Conservation (phyloP, 108 stramenopile species). For the Aurantiochytrium sp. region DNA sequence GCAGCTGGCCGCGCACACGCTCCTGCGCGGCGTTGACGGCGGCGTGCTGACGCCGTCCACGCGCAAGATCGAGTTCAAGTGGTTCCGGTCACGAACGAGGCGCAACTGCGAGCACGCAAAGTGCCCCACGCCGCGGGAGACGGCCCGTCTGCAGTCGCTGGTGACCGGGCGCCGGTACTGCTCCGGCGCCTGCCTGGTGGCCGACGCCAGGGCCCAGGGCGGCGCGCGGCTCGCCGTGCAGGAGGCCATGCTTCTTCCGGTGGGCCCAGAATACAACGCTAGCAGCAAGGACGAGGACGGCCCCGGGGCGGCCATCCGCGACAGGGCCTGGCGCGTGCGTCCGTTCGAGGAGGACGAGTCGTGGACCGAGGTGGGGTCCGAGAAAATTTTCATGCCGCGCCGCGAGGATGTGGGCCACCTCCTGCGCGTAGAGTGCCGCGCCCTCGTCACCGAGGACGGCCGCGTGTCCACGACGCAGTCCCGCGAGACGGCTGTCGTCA, state of each 20-base stretch:
- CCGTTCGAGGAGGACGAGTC: constrained; percentile 40
- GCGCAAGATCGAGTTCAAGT: not conserved
- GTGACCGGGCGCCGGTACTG: not conserved
- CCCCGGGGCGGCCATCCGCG: not conserved
- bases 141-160: not conserved
- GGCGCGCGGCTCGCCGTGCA: not conserved
- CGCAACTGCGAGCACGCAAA: not conserved
- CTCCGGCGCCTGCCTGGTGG: not conserved
- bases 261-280: not conserved
- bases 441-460: constrained; percentile 36
- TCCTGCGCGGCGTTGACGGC: not conserved
- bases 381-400: constrained; percentile 42
- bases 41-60: not conserved
- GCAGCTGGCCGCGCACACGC: not conserved
- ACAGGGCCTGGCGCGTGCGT: not conserved
- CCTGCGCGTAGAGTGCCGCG: constrained; percentile 46
- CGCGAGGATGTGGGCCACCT: constrained; percentile 47
- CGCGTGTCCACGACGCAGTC: constrained; percentile 27
- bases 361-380: constrained; percentile 40
- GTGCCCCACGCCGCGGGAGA: not conserved
- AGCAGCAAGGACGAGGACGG: not conserved
- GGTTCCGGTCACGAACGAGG: not conserved
- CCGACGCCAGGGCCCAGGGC: not conserved
- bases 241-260: not conserved
- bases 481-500: not conserved